phyloP scores from a whole-genome alignment of 2,329 filamentous ascomycete species.

The Alternaria sp. region DNA sequence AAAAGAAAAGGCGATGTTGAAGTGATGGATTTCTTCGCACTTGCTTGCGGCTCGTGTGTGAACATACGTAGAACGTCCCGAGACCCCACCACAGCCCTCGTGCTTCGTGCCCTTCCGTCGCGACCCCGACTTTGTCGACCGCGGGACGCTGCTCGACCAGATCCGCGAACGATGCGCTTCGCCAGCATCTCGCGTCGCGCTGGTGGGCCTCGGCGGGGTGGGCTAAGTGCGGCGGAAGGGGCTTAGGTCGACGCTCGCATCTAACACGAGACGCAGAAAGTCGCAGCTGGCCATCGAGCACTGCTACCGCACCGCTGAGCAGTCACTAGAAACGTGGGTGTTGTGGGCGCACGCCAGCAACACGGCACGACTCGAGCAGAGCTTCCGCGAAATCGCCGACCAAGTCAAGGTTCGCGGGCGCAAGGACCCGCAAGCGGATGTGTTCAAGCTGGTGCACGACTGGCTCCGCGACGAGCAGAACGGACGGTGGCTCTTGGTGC shows the following conservation, averaged over 20 bases:
- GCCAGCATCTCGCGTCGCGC: conserved; percentile 1
- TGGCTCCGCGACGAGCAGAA: background rate
- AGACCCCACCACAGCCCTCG: background rate
- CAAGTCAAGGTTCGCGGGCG: too few relatives aligned
- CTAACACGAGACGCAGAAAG: background rate
- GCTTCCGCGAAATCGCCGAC: too few relatives aligned
- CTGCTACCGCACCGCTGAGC: too few relatives aligned
- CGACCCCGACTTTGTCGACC: conserved; percentile 36
- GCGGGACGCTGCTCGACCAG: conserved; percentile 29
- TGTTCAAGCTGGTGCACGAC: conserved; percentile 8
- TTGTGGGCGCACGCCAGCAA: too few relatives aligned
- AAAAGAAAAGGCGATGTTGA: too few relatives aligned
- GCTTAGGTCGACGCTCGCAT: too few relatives aligned
- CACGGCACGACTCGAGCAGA: too few relatives aligned
- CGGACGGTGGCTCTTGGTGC: background rate
- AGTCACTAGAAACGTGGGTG: too few relatives aligned
- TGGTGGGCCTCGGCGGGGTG: conserved; percentile 25
- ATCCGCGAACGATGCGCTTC: conserved; percentile 46
- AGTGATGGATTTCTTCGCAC: too few relatives aligned
- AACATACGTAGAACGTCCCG: background rate
- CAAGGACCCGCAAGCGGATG: background rate
- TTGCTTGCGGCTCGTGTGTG: too few relatives aligned
- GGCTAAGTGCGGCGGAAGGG: background rate
- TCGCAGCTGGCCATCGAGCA: too few relatives aligned
- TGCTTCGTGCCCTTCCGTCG: background rate